phyloP scores from a whole-genome alignment of 2,329 filamentous ascomycete species.

The Fusarium dimerum region DNA sequence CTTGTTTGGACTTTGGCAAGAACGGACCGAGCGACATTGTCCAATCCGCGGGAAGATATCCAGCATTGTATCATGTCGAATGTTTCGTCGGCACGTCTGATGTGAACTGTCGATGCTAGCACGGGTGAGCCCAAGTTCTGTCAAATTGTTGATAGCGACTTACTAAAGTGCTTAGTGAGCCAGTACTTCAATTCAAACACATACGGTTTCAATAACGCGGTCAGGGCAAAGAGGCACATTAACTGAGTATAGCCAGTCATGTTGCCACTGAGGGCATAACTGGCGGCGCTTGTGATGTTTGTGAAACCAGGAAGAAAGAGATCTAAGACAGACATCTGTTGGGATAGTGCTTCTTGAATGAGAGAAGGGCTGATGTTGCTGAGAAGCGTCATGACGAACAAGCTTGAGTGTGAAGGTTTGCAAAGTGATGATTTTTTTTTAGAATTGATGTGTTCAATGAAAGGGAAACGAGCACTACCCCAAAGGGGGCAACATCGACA shows the following conservation, averaged over 20 bases:
- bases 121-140: neutral
- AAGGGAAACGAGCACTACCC: neutral
- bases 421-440: neutral
- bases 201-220: conserved; percentile 7
- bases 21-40: neutral
- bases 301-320: conserved; percentile 10
- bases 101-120: conserved; percentile 6
- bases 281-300: conserved; percentile 7
- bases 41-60: neutral
- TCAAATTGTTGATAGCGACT: neutral
- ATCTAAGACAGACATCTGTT: neutral
- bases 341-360: conserved; percentile 5
- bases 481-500: neutral
- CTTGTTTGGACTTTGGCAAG: neutral
- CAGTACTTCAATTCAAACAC: conserved; percentile 3
- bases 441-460: conserved; percentile 2
- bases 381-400: conserved; percentile 3
- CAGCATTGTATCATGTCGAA: neutral
- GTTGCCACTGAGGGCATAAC: conserved; percentile 6
- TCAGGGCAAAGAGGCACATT: conserved; percentile 9
- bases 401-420: neutral
- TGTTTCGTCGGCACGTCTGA: neutral
- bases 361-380: conserved; percentile 10
- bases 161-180: conserved; percentile 10
- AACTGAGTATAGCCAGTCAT: conserved; percentile 8